Percentiles rank a stretch among this genome's conserved stretches.
phyloP scores from a whole-genome alignment of 2,329 filamentous ascomycete species.

The Aspergillus sp. region DNA sequence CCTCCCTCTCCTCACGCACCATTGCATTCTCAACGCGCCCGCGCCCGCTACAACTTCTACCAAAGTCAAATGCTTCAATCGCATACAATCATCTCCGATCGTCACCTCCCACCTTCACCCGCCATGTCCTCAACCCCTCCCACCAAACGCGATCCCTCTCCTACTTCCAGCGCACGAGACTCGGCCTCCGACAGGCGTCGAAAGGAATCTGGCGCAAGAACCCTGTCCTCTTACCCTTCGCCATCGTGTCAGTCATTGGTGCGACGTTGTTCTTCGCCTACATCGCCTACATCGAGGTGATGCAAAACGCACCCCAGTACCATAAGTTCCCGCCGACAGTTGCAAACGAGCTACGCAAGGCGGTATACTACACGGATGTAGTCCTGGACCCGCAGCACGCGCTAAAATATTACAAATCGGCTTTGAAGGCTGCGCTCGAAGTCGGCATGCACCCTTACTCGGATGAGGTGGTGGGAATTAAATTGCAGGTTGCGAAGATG shows the following conservation, averaged over 20 bases:
- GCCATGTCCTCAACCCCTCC: not conserved
- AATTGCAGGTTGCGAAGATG: slow-evolving; percentile 76
- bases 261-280: slow-evolving; percentile 39
- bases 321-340: slow-evolving; percentile 47
- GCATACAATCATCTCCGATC: slow-evolving; percentile 8
- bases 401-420: slow-evolving; percentile 78
- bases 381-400: slow-evolving; percentile 73
- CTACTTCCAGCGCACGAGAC: slow-evolving; percentile 31
- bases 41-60: slow-evolving; percentile 1
- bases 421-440: slow-evolving; percentile 71
- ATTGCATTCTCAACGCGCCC: slow-evolving; percentile 7
- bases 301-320: slow-evolving; percentile 41
- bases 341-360: slow-evolving; percentile 68
- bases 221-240: slow-evolving; percentile 42
- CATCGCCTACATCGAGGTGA: slow-evolving; percentile 45
- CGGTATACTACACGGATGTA: slow-evolving; percentile 82
- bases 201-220: slow-evolving; percentile 45
- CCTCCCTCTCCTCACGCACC: slow-evolving; percentile 2
- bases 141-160: slow-evolving; percentile 24
- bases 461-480: slow-evolving; percentile 86
- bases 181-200: slow-evolving; percentile 36
- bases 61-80: slow-evolving; percentile 10
- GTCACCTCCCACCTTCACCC: slow-evolving; percentile 17
- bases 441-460: slow-evolving; percentile 82
- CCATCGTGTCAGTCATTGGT: slow-evolving; percentile 40